Evolutionary conservation across 768 basidiomycete species (phyloP), one percentile per base, ranked within the genome.

Genomic region (Tricholoma bakamatsutake): DNA sequence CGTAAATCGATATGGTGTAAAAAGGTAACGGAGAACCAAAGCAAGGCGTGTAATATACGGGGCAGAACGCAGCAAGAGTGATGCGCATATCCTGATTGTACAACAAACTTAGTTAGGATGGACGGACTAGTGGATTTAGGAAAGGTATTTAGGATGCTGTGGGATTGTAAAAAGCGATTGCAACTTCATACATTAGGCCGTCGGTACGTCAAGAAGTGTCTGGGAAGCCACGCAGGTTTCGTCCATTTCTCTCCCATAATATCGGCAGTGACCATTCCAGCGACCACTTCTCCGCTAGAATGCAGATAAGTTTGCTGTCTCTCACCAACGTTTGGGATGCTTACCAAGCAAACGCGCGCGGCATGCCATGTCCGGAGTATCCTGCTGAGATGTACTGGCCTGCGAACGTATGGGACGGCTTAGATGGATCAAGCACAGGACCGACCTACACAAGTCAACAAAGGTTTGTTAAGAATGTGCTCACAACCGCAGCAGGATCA

Each of bases 311-410:
- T 34, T 28, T 48, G 52, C 50, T 47, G 37, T 28, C 13, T n/a
- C 27, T 43, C 27, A 43, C 18, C n/a, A 15, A 39, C 45, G 28
- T 51, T 39, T 10, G 54, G 9, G 31, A 53, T 18, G 59, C 78
- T 42, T 61, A 86, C 88, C 87, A 89, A 30, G 79, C 82, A 66
- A 79, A 90, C 0, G 85, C 81, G 4, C 87, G 80, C 4, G 89
- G 82, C 88, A 92, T 91, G 0, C 90, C 90, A 59, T 91, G 90
- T 1, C 90, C 90, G 0, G 81, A 76, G 61, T 81, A 90, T 3
- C 88, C 90, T 0, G 84, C 88, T 6, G 83, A 73, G 12, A 91
- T 81, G 63, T 81, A 90, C 58, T 90, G 88, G 0, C 86, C 85
- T 6, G 74, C 61, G 55, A 75, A 76, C 1, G 62, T 54, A 5